Conservation (phyloP, 2,329 filamentous ascomycete species). For the Xylariales sp. region DNA sequence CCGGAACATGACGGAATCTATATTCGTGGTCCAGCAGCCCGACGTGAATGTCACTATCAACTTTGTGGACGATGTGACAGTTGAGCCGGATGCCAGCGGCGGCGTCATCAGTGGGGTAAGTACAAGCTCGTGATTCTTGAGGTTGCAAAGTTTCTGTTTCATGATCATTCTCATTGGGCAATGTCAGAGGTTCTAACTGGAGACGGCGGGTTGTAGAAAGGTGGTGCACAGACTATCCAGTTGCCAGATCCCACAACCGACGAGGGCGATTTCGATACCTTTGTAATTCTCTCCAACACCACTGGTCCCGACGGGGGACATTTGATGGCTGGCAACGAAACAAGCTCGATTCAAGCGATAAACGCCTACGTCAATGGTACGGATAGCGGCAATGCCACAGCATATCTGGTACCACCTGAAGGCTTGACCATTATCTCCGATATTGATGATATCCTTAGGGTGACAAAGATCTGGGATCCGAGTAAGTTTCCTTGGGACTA, state of each 20-base stretch:
- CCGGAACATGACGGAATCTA: constrained; percentile 67
- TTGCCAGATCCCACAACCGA: constrained; percentile 62
- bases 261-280: constrained; percentile 70
- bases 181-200: too few species aligned
- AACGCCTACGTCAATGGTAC: constrained; percentile 65
- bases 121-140: too few species aligned
- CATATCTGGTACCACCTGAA: constrained; percentile 66
- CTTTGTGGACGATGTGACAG: constrained; percentile 40
- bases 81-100: constrained; percentile 50
- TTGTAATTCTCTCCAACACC: constrained; percentile 57
- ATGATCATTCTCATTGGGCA: too few species aligned
- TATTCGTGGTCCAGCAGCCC: constrained; percentile 71
- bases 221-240: constrained; percentile 58
- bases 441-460: constrained; percentile 75
- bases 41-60: constrained; percentile 60
- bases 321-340: constrained; percentile 60
- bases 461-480: constrained; percentile 76
- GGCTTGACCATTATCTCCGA: constrained; percentile 73
- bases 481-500: too few species aligned
- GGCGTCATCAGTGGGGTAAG: constrained; percentile 40
- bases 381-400: constrained; percentile 66
- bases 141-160: too few species aligned
- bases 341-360: constrained; percentile 60
- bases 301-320: constrained; percentile 43
- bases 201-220: constrained; percentile 35